Evolutionary conservation across 2,329 filamentous ascomycete species (phyloP), one percentile per base, ranked within the genome.

Genomic region (Claviceps pazoutovae): DNA sequence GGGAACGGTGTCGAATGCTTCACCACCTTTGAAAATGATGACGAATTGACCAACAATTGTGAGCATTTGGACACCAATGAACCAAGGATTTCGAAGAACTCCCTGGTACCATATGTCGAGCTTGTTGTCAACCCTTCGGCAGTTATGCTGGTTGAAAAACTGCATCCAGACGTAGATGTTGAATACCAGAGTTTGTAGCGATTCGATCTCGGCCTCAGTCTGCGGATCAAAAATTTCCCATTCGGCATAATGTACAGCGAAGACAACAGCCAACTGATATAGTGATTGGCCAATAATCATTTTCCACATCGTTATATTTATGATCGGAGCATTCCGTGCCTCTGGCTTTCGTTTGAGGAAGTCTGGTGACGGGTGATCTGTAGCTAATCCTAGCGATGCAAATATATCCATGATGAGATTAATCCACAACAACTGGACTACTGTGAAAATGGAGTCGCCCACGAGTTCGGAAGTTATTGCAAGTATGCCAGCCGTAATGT

Each of bases 141-240:
- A 89, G 71, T 64, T 90, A 68, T 87, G 79, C 59, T 88, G 80
- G 60, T 93, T 91, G 74, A 91, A 91, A 56, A 93, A 87, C 58
- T 91, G 86, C 84, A 91, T 88, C 84, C 86, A 90, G 45, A 90
- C 84, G 58, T 90, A 91, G 0, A 84, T 86, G 67, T 91, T 93
- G 73, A 91, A 90, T 5, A 91, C 82, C 11, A 91, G 72, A 1
- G 86, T 88, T 52, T 79, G 68, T 19, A 73, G 65, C 21, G 66
- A 64, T 44, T 68, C 62, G 5, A 61, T 59, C 39, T 67, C 64
- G 13, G 56, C 54, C 21, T 55, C 19, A 57, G 63, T 64, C 48
- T 74, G 69, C 61, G 43, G 83, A 65, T 58, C 83, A 16, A 84
- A 72, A 38, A 84, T 76, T 7, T 68, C 62, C 50, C 68, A 68